Evolutionary conservation across 2,329 filamentous ascomycete genomes (phyloP).

Genomic region (Aureobasidium leucospermi): DNA sequence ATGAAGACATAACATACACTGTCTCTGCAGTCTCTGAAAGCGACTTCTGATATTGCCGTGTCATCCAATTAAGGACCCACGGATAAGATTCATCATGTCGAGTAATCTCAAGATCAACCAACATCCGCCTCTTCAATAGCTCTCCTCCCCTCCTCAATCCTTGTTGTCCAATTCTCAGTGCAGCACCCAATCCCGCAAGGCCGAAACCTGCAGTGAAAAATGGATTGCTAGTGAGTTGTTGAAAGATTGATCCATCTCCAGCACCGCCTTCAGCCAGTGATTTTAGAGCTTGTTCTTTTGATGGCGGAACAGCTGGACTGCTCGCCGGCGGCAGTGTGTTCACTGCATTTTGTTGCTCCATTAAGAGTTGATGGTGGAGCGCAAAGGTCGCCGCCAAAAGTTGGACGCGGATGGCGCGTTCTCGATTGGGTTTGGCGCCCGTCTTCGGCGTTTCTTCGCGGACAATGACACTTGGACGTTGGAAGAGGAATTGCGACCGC

Average conservation of each 20-base stretch:
- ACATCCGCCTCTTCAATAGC: constrained; percentile 72
- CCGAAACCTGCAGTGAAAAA: constrained; percentile 65
- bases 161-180: constrained; percentile 70
- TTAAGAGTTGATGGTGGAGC: constrained; percentile 15
- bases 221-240: constrained; percentile 43
- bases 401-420: background rate
- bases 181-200: constrained; percentile 80
- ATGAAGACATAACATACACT: constrained; percentile 20
- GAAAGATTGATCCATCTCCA: constrained; percentile 34
- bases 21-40: constrained; percentile 45
- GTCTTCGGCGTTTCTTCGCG: background rate
- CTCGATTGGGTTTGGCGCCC: background rate
- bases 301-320: constrained; percentile 2
- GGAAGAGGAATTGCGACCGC: too few relatives aligned
- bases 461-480: background rate
- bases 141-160: constrained; percentile 65
- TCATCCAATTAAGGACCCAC: constrained; percentile 94
- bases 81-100: constrained; percentile 87
- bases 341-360: constrained; percentile 31
- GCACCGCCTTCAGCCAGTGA: constrained; percentile 28
- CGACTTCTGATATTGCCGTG: constrained; percentile 43
- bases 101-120: constrained; percentile 93
- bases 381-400: background rate
- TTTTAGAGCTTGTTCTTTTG: constrained; percentile 30
- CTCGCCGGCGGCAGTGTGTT: constrained; percentile 19